Percentiles rank a stretch among this genome's conserved stretches.
Evolutionary conservation across 345 rosid genomes (phyloP).

Genomic region (Brassica juncea): DNA sequence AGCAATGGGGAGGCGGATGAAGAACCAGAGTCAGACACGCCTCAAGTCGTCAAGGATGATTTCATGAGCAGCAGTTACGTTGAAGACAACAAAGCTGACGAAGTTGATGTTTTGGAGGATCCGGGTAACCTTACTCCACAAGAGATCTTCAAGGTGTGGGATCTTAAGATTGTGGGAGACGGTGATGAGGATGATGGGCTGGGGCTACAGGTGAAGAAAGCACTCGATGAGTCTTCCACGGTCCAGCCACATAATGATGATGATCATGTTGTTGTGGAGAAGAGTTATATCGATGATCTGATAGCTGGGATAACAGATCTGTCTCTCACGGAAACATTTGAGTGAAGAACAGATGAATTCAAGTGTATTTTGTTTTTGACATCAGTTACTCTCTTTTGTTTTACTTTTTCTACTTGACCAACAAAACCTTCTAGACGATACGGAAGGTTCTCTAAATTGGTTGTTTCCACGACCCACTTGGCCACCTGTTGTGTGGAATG

Average conservation of each 20-base stretch:
- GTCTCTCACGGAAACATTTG: constrained; percentile 42
- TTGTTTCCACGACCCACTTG: constrained; percentile 20
- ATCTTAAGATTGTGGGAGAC: constrained; percentile 49
- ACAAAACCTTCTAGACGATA: constrained; percentile 4
- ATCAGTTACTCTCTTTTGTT: background rate
- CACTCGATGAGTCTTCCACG: constrained; percentile 40
- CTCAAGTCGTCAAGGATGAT: constrained; percentile 37
- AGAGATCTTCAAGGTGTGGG: constrained; percentile 77
- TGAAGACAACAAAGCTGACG: constrained; percentile 4
- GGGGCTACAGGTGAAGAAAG: constrained; percentile 50
- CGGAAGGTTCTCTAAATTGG: background rate
- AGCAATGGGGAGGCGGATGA: constrained; percentile 13
- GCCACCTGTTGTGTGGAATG: constrained; percentile 22
- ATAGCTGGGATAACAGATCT: constrained; percentile 58
- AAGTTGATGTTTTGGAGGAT: constrained; percentile 16
- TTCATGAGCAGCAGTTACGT: constrained; percentile 33
- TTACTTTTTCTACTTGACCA: background rate
- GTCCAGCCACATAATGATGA: constrained; percentile 9
- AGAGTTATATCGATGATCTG: constrained; percentile 46
- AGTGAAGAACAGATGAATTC: constrained; percentile 18
- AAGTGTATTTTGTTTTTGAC: constrained; percentile 7
- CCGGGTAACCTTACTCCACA: background rate
- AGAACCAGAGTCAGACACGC: constrained; percentile 2
- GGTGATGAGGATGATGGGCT: constrained; percentile 64
- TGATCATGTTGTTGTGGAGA: constrained; percentile 37